Conservation (phyloP, 768 basidiomycete species). For the Filobasidium floriforme region DNA sequence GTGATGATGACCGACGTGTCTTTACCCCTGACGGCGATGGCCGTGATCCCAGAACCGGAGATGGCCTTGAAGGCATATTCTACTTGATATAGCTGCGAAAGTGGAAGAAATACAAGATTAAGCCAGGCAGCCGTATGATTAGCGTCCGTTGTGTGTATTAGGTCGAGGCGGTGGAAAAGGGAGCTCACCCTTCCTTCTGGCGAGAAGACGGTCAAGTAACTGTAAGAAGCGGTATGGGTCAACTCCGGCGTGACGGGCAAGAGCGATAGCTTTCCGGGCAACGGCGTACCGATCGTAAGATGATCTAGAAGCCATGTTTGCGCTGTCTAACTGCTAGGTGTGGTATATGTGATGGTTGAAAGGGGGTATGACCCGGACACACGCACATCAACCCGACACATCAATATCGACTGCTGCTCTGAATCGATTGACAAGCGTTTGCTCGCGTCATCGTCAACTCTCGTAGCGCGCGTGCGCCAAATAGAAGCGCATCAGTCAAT, state of each 20-base stretch:
- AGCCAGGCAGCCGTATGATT: background rate
- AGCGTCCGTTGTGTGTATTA: background rate
- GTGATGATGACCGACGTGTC: conserved; percentile 94
- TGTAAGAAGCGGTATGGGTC: conserved; percentile 16
- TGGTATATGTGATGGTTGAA: background rate
- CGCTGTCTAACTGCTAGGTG: background rate
- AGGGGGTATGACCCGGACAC: too few relatives aligned
- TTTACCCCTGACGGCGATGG: conserved; percentile 83
- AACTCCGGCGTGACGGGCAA: too few relatives aligned
- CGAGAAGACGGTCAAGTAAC: conserved; percentile 94
- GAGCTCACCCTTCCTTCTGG: conserved; percentile 62
- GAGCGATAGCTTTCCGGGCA: background rate
- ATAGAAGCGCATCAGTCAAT: background rate
- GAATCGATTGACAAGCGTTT: conserved; percentile 3
- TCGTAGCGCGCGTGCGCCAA: background rate
- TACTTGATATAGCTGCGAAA: conserved; percentile 82
- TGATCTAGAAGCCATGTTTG: background rate
- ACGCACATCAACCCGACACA: too few relatives aligned
- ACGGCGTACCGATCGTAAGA: background rate
- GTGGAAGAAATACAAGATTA: background rate
- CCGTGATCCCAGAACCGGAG: conserved; percentile 89
- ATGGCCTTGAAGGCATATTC: conserved; percentile 99
- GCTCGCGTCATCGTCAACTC: background rate
- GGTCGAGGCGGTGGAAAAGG: conserved; percentile 1
- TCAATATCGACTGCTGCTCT: background rate